These are phyloP conservation scores for Claviceps fusiformis DNA, from an alignment of 2,329 filamentous ascomycete species.

Conservation along the genomic window DNA sequence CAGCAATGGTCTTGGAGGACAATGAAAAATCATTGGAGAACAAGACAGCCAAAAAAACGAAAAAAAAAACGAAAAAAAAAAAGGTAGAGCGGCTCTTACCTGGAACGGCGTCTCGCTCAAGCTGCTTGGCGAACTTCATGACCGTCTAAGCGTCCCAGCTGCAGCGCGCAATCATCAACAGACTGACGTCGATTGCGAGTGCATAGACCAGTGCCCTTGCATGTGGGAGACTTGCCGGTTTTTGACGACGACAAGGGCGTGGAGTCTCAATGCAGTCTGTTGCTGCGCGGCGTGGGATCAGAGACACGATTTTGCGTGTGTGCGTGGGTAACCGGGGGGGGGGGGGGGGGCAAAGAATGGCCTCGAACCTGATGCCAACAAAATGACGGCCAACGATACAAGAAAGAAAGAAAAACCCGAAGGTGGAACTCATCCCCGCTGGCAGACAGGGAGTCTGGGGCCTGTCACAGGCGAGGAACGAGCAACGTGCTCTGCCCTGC, in stretches of 20 bases:
- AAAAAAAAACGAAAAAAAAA: not conserved
- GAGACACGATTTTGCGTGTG: not conserved
- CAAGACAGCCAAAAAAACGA: not conserved
- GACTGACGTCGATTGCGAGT: not conserved
- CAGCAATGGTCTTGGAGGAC: too few species aligned
- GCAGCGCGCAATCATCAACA: constrained; percentile 2
- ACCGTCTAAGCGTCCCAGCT: constrained; percentile 5
- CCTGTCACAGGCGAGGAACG: not conserved
- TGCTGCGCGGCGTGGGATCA: not conserved
- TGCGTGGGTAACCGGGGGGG: not conserved
- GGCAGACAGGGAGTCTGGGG: too few species aligned
- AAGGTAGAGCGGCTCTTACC: constrained; percentile 27
- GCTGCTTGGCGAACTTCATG: constrained; percentile 11
- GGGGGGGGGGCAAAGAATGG: not conserved
- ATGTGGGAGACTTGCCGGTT: not conserved
- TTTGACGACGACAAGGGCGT: not conserved
- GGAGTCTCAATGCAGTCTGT: not conserved
- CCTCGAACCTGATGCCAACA: not conserved
- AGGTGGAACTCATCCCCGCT: not conserved
- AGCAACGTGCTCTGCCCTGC: not conserved
- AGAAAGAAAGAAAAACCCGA: not conserved
- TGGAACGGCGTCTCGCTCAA: constrained; percentile 48
- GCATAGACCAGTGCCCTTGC: not conserved
- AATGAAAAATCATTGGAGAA: not conserved
- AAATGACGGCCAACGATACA: not conserved